Evolutionary conservation across 2,329 filamentous ascomycete species (phyloP).

Genomic region (Xylaria hypoxylon): DNA sequence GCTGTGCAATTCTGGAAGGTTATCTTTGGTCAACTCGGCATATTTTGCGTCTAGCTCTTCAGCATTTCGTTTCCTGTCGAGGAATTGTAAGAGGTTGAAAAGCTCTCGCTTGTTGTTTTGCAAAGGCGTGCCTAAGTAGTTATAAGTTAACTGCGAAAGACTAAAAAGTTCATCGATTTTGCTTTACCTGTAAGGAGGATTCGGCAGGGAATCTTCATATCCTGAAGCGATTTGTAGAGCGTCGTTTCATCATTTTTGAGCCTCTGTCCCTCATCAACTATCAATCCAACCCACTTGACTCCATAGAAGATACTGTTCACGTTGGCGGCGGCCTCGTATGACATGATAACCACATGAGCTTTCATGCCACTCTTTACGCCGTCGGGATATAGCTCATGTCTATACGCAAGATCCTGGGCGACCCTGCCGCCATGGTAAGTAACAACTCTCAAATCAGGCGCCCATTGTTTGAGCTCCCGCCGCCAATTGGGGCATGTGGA

Average conservation of each 20-base stretch:
- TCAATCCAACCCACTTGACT: slow-evolving; percentile 85
- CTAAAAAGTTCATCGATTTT: neutral
- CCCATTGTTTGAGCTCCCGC: slow-evolving; percentile 94
- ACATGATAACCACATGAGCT: slow-evolving; percentile 93
- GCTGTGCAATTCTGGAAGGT: slow-evolving; percentile 82
- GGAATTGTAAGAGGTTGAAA: slow-evolving; percentile 96
- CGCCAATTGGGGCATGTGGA: slow-evolving; percentile 98
- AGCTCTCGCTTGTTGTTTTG: slow-evolving; percentile 96
- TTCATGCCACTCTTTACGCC: slow-evolving; percentile 75
- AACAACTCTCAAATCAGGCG: slow-evolving; percentile 86
- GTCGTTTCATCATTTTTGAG: slow-evolving; percentile 92
- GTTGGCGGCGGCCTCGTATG: slow-evolving; percentile 89
- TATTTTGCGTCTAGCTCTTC: slow-evolving; percentile 80
- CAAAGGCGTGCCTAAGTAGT: slow-evolving; percentile 74
- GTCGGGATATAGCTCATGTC: slow-evolving; percentile 86
- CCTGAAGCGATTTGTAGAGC: slow-evolving; percentile 79
- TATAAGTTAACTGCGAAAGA: slow-evolving; percentile 36
- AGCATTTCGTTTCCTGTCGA: slow-evolving; percentile 79
- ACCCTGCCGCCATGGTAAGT: slow-evolving; percentile 85
- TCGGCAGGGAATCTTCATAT: slow-evolving; percentile 83
- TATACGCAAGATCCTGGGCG: slow-evolving; percentile 79
- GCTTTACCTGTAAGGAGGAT: slow-evolving; percentile 79
- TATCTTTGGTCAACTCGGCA: slow-evolving; percentile 82
- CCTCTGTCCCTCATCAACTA: slow-evolving; percentile 95
- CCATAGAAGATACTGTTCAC: slow-evolving; percentile 74